phyloP scores from a whole-genome alignment of 2,329 filamentous ascomycete genomes.

The Ampelomyces quisqualis region DNA sequence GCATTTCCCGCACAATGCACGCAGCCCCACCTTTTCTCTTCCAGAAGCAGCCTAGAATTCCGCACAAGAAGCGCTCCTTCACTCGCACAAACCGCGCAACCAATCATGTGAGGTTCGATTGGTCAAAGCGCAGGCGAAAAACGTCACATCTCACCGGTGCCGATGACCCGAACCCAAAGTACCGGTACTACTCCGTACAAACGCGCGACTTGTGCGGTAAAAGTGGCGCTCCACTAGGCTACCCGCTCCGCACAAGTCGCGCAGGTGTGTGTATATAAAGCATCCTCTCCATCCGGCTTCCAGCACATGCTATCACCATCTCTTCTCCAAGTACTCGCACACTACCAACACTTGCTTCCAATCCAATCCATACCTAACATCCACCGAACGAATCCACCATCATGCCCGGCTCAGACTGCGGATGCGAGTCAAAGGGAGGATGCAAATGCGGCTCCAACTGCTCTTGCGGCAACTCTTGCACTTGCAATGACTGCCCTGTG shows the following conservation, averaged over 20 bases:
- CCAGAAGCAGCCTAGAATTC: background rate
- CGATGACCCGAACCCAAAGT: background rate
- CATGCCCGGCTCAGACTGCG: constrained; percentile 11
- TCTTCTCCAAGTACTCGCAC: background rate
- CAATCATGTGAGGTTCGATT: background rate
- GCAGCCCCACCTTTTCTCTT: background rate
- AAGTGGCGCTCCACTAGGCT: background rate
- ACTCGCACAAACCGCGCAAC: constrained; percentile 2
- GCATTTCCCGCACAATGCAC: background rate
- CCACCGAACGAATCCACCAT: constrained; percentile 6
- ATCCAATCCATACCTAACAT: constrained; percentile 1
- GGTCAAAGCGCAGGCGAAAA: background rate
- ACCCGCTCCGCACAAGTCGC: constrained; percentile 20
- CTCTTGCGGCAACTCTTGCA: constrained; percentile 15
- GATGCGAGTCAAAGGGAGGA: constrained; percentile 4
- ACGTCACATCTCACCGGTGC: background rate
- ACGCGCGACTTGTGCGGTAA: constrained; percentile 1
- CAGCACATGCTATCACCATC: constrained; percentile 3
- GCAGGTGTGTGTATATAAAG: constrained; percentile 23
- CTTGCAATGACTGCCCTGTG: constrained; percentile 17
- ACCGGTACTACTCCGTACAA: background rate
- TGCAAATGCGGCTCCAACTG: constrained; percentile 7
- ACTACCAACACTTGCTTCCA: background rate
- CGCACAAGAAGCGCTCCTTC: constrained; percentile 13
- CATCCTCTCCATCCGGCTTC: no score